phyloP scores from a whole-genome alignment of 345 rosid genomes.

The Conringia planisiliqua region DNA sequence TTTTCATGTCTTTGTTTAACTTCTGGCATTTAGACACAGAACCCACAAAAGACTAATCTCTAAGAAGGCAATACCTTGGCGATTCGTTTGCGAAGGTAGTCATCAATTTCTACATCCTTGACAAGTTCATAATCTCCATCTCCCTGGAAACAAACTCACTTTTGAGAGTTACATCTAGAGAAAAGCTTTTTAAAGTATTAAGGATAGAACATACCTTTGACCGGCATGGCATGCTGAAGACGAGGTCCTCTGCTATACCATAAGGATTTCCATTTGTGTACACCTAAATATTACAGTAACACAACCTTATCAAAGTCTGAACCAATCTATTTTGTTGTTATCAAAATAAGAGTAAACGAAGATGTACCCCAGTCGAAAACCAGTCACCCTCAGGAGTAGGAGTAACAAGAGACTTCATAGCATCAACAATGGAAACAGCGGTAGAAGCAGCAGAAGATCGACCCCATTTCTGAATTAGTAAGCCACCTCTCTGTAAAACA shows the following conservation, averaged over 20 bases:
- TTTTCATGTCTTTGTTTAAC: neutral
- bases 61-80: constrained; percentile 55
- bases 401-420: constrained; percentile 79
- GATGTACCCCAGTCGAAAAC: constrained; percentile 90
- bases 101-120: constrained; percentile 75
- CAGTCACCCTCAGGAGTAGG: constrained; percentile 97
- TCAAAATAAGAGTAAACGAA: neutral
- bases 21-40: neutral
- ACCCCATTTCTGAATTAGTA: constrained; percentile 94
- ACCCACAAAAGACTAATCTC: neutral
- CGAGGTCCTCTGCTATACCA: constrained; percentile 79
- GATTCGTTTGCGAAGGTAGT: constrained; percentile 75
- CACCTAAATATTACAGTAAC: constrained; percentile 44
- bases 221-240: constrained; percentile 99
- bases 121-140: constrained; percentile 95
- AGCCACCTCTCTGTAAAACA: constrained; percentile 84
- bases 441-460: constrained; percentile 99
- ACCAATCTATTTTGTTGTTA: neutral
- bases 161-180: neutral
- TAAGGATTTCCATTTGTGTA: constrained; percentile 85
- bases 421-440: constrained; percentile 85
- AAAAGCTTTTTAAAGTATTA: neutral
- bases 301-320: constrained; percentile 7
- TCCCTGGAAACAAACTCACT: constrained; percentile 47
- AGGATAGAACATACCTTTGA: constrained; percentile 56